Conservation (phyloP, 2,329 filamentous ascomycete genomes). For the Raffaelea deltoideospora region DNA sequence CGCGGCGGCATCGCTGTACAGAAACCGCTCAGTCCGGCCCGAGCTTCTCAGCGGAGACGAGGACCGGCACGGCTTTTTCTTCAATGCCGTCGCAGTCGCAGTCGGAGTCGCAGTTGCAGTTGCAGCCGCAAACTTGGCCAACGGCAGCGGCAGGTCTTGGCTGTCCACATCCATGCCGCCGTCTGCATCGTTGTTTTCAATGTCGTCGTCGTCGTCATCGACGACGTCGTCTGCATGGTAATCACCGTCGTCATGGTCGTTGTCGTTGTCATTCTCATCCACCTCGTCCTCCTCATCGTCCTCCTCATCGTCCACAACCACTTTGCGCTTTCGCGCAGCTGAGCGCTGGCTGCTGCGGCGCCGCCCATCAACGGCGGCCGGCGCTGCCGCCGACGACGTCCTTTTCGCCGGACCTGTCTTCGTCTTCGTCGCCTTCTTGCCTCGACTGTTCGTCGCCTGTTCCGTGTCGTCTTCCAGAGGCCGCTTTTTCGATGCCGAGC, state of each 20-base stretch:
- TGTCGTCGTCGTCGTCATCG: conserved; percentile 10
- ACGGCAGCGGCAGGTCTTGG: not conserved
- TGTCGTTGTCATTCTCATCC: not conserved
- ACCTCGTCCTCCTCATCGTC: not conserved
- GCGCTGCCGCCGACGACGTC: not conserved
- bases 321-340: not conserved
- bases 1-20: conserved; percentile 21
- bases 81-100: conserved; percentile 14
- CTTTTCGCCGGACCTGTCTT: not conserved
- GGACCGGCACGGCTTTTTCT: too few species aligned
- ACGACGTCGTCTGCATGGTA: not conserved
- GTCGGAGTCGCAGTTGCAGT: conserved; percentile 2
- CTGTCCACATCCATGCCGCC: not conserved
- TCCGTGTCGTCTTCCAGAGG: conserved; percentile 32
- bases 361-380: conserved; percentile 14
- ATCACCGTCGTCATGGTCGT: not conserved
- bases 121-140: not conserved
- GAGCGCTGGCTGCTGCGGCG: conserved; percentile 29
- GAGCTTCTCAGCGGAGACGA: conserved; percentile 13
- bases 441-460: conserved; percentile 24
- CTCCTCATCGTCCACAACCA: not conserved
- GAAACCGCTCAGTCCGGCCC: conserved; percentile 34
- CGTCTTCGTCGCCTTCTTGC: not conserved
- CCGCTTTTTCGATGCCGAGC: conserved; percentile 31
- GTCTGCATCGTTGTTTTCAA: too few species aligned